Evolutionary conservation across 805 yeast species (phyloP), one percentile per base, ranked within the genome.

Genomic region (Kuraishia floccosa): DNA sequence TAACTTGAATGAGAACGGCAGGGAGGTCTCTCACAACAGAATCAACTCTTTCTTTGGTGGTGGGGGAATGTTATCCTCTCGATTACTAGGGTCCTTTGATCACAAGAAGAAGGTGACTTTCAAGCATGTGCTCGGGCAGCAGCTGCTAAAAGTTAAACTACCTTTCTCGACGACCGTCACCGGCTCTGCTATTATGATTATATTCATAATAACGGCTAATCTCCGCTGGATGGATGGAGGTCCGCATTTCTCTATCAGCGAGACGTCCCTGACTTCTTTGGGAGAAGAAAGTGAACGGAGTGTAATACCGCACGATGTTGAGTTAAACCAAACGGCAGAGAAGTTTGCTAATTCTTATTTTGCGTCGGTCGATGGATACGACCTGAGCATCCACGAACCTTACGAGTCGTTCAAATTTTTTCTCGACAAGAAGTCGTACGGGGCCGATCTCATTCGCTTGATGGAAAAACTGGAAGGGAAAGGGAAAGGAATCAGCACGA

Each of bases 101-200:
- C 12, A 16, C 8, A 23, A 26, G 6, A 30, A 33, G 3, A 27
- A 36, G 12, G 28, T 39, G 3, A 38, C 50, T 2, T 38, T 38
- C 23, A 39, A 26, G 19, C 38, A 43, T n/a, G 40, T 37, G 24
- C 20, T 47, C 2, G 52, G 53, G 1, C 63, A 53, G 35, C 41
- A 40, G 27, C 37, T 56, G 12, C 40, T 60, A 33, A 54, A 49
- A 25, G 36, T 63, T 15, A 51, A 48, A 22, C 42, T 58, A 12
- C 71, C 73, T 4, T 40, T 55, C 3, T 50, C 63, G 8, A 42
- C 46, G 1, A 46, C 50, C 2, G 44, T 56, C 4, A 46, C 45
- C 1, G 50, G 56, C 2, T 52, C 63, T 27, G 24, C 50, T 2
- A 35, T 47, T 10, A 41, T 44, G 23, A 35, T 43, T 7, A 23